Conservation (phyloP, 495 filamentous ascomycete species). For the Staphylotrichum longicolle region DNA sequence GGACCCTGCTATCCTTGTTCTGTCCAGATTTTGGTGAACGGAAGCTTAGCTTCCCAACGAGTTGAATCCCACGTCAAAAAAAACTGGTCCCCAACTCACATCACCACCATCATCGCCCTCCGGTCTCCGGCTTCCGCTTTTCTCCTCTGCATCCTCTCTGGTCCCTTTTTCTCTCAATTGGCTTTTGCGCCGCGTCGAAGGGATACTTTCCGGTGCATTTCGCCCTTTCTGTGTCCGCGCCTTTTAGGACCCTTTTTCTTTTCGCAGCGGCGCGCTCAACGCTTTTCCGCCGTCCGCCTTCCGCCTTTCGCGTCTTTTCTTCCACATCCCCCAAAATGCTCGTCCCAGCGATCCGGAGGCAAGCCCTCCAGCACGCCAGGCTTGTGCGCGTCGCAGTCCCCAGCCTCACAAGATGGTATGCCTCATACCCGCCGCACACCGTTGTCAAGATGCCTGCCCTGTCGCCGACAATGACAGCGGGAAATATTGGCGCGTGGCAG, state of each 20-base stretch:
- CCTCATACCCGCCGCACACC: conserved; percentile 83
- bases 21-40: conserved; percentile 28
- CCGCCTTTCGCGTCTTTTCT: neutral
- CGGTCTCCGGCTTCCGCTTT: conserved; percentile 33
- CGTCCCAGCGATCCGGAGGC: conserved; percentile 53
- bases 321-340: conserved; percentile 46
- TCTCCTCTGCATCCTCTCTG: conserved; percentile 27
- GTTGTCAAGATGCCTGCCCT: conserved; percentile 97
- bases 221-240: neutral
- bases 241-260: conserved; percentile 17
- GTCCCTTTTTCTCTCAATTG: conserved; percentile 30
- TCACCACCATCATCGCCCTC: conserved; percentile 28
- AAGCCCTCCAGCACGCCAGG: conserved; percentile 48
- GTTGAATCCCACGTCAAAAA: conserved; percentile 36
- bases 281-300: conserved; percentile 23
- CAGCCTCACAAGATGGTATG: conserved; percentile 57
- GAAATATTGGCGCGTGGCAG: conserved; percentile 97
- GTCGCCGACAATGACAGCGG: conserved; percentile 94
- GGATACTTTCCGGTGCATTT: conserved; percentile 2
- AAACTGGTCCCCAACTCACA: conserved; percentile 30
- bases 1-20: conserved; percentile 21
- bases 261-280: conserved; percentile 6
- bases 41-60: conserved; percentile 33
- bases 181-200: conserved; percentile 7
- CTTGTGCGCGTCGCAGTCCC: conserved; percentile 43